A percentile compares a stretch with the other conserved stretches of the same genome.
Evolutionary conservation across 2,329 filamentous ascomycete species (phyloP).

Genomic region (Allantophomopsis cytisporea): DNA sequence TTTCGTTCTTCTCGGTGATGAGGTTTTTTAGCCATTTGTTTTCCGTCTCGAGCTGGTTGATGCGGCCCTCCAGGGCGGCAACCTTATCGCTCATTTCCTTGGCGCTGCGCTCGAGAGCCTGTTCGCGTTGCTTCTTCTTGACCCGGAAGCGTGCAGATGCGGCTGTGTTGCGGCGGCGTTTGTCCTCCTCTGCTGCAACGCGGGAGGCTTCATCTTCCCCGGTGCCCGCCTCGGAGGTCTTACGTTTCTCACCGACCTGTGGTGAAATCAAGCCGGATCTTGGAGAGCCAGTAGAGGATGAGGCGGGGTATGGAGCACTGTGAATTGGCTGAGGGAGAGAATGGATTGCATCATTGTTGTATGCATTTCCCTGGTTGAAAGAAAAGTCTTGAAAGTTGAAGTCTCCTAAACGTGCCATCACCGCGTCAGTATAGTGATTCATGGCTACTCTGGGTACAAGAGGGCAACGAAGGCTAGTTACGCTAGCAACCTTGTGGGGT

Average conservation of each 20-base stretch:
- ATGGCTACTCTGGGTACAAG: no score
- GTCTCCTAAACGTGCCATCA: conserved; percentile 14
- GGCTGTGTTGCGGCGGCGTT: conserved; percentile 78
- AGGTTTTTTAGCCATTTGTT: conserved; percentile 74
- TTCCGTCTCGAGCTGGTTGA: conserved; percentile 68
- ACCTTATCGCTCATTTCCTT: conserved; percentile 80
- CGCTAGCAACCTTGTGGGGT: no score
- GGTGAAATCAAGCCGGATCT: conserved; percentile 6
- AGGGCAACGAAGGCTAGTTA: no score
- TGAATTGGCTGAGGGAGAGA: conserved; percentile 8
- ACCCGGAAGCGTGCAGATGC: conserved; percentile 80
- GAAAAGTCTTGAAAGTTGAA: conserved; percentile 17
- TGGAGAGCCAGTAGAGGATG: conserved; percentile 7
- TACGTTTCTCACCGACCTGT: conserved; percentile 14
- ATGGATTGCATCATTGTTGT: conserved; percentile 5
- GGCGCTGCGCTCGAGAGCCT: conserved; percentile 67
- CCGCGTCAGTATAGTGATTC: conserved; percentile 12
- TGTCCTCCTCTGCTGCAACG: conserved; percentile 73
- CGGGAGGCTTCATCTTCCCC: conserved; percentile 60
- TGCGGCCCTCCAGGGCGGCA: conserved; percentile 54
- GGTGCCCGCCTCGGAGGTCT: conserved; percentile 19
- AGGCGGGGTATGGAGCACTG: conserved; percentile 6
- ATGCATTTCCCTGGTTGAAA: conserved; percentile 10
- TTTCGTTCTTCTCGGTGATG: conserved; percentile 66
- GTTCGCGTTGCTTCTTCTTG: conserved; percentile 93